These are phyloP conservation scores for Euphrasia confusa DNA, from an alignment of 257 asterid species.

Conservation along the genomic window DNA sequence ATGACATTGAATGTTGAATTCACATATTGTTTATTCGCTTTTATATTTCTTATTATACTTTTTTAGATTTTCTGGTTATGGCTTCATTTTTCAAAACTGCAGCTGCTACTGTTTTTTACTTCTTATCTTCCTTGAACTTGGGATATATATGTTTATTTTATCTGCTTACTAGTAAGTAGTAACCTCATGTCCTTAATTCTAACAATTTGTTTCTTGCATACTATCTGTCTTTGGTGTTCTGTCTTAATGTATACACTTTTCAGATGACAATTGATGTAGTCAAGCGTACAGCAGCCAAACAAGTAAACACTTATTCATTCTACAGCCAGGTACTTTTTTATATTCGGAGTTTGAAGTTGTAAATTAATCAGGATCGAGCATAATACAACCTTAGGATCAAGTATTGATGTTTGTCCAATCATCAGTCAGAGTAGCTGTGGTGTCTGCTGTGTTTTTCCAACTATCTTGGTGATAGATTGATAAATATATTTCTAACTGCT, in stretches of 20 bases:
- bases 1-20: no score
- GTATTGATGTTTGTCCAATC: constrained; percentile 10
- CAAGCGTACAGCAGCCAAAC: constrained; percentile 84
- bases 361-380: constrained; percentile 2
- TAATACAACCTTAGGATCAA: constrained; percentile 16
- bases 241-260: constrained; percentile 23
- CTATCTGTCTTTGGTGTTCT: constrained; percentile 12
- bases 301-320: constrained; percentile 48
- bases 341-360: constrained; percentile 17
- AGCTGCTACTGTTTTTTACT: no score
- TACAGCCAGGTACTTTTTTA: constrained; percentile 51
- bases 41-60: no score
- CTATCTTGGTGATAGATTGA: neutral
- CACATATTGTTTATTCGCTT: no score
- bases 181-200: no score
- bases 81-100: no score
- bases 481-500: constrained; percentile 5
- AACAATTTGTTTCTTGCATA: no score
- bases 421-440: constrained; percentile 11
- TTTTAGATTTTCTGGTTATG: no score
- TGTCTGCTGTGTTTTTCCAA: constrained; percentile 4
- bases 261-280: constrained; percentile 95
- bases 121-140: no score
- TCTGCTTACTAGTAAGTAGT: no score
- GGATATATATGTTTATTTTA: no score